Evolutionary conservation across 2,329 filamentous ascomycete genomes (phyloP), one percentile per base, ranked within the genome.

Genomic region (Cyanodermella asteris): DNA sequence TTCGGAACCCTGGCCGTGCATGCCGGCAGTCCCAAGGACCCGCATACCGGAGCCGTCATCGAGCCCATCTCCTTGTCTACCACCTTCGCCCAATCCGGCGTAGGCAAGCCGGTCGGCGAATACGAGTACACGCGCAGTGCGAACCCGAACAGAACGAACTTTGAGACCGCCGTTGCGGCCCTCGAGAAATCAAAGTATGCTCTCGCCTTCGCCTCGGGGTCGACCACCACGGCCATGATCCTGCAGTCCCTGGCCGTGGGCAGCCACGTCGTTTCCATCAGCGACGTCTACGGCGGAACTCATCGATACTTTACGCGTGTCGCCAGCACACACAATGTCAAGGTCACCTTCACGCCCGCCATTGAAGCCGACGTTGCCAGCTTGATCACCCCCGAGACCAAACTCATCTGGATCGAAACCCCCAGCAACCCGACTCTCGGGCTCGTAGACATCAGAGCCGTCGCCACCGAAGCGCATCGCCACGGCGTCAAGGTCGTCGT

Each of bases 241-340:
- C 67, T 97, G 30, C 87, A 94, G 55, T 87, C 77, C 38, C 66
- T 97, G 29, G 81, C 84, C 13, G 63, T 75, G 8, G 82, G 81
- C 33, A 87, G 78, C 23, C 87, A 97, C 54, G 78, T 97, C 41
- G 72, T 97, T 40, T 93, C 81, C 32, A 80, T 97, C 23, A 91
- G 81, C 22, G 87, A 97, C 49, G 82, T 97, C 40, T 97, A 97
- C 50, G 87, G 87, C 38, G 87, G 87, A 39, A 97, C 87, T 20
- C 87, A 97, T 56, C 67, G 87, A 42, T 97, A 97, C 60, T 97
- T 97, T 60, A 97, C 87, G 36, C 82, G 93, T 55, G 87, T 94
- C 25, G 87, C 87, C 29, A 71, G 78, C 41, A 81, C 87, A 14
- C 87, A 97, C 50, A 80, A 84, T 41, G 80, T 97, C 27, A 69